These are phyloP conservation scores for Diaporthe velutina DNA, from an alignment of 2,329 filamentous ascomycete species.

Conservation along the genomic window DNA sequence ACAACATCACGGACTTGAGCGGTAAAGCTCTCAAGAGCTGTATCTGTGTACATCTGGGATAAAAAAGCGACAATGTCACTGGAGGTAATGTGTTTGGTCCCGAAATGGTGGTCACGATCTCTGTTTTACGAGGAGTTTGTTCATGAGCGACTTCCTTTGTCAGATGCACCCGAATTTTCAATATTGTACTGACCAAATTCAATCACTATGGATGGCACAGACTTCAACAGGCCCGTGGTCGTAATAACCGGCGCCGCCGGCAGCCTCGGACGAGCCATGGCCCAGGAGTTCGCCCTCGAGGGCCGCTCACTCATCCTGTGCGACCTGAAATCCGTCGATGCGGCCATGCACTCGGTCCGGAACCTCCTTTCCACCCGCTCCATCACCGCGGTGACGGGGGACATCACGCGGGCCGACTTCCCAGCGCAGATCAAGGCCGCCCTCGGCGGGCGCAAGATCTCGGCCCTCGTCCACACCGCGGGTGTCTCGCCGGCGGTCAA, in stretches of 20 bases:
- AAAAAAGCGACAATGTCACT: not conserved
- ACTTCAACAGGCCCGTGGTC: slow-evolving; percentile 8
- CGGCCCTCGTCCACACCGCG: slow-evolving; percentile 26
- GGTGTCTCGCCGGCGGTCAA: slow-evolving; percentile 14
- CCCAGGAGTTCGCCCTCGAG: slow-evolving; percentile 25
- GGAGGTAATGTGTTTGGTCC: fast-evolving
- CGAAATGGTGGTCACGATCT: not conserved
- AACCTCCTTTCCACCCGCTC: slow-evolving; percentile 22
- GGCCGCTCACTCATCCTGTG: slow-evolving; percentile 17
- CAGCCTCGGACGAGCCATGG: slow-evolving; percentile 10
- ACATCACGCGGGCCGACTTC: slow-evolving; percentile 20
- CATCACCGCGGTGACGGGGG: slow-evolving; percentile 24
- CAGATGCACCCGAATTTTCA: too few relatives aligned
- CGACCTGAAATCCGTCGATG: slow-evolving; percentile 29
- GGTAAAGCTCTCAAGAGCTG: not conserved
- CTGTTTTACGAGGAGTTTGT: not conserved
- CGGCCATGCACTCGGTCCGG: slow-evolving; percentile 11
- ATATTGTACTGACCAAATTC: not conserved
- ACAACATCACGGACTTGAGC: not conserved
- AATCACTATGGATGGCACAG: not conserved
- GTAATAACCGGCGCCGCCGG: slow-evolving; percentile 23
- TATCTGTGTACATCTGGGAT: not conserved
- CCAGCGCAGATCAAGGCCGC: slow-evolving; percentile 4
- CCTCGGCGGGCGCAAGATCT: slow-evolving; percentile 26
- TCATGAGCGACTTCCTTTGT: not conserved